A percentile compares a stretch with the other conserved stretches of the same genome.
These are phyloP conservation scores for Nemania sp. DNA, from an alignment of 2,329 filamentous ascomycete species.

Conservation along the genomic window DNA sequence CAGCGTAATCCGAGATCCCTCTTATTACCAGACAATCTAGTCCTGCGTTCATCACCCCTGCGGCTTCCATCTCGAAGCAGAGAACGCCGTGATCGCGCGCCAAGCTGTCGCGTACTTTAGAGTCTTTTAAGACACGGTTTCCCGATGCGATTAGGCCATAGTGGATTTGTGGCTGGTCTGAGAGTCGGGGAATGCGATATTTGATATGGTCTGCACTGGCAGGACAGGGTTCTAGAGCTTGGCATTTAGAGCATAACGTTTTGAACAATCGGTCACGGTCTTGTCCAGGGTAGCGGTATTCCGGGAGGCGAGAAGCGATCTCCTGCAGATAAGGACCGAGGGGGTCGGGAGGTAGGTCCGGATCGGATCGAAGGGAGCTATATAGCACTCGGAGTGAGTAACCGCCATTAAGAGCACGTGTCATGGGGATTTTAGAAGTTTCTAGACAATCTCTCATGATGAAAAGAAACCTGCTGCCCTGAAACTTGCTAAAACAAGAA, in stretches of 20 bases:
- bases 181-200: too few species aligned
- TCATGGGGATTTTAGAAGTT: too few species aligned
- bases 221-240: too few species aligned
- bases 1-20: slow-evolving; percentile 21
- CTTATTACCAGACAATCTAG: slow-evolving; percentile 9
- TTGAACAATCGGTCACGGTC: too few species aligned
- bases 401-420: too few species aligned
- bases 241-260: too few species aligned
- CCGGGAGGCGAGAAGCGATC: neutral
- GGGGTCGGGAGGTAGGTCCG: neutral
- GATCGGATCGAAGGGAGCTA: slow-evolving; percentile 7
- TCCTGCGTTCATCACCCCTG: slow-evolving; percentile 4
- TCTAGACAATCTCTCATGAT: too few species aligned
- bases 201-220: too few species aligned
- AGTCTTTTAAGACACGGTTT: neutral
- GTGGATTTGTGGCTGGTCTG: neutral
- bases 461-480: too few species aligned
- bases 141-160: slow-evolving; percentile 10
- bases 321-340: neutral
- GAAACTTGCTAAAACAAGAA: too few species aligned
- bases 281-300: too few species aligned
- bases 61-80: slow-evolving; percentile 25
- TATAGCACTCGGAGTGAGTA: too few species aligned
- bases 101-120: neutral
- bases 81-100: neutral